Evolutionary conservation across 1,139 yeast species (phyloP).

Genomic region (Suhomyces bokatorum): DNA sequence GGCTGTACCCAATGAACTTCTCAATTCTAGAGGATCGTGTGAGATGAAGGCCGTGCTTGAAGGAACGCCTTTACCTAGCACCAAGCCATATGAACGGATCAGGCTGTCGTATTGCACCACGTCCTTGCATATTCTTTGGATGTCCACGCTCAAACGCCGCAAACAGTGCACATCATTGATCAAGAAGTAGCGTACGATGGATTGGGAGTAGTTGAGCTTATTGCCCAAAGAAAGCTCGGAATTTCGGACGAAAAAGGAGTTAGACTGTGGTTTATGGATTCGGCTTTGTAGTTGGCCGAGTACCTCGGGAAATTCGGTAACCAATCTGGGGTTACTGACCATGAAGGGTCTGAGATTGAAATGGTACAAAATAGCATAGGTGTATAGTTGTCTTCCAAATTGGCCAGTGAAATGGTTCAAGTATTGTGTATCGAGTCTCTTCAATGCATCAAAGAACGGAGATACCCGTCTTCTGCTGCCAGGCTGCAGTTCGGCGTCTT

Average conservation of each 20-base stretch:
- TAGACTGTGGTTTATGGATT: slow-evolving; percentile 11
- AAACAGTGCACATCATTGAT: slow-evolving; percentile 17
- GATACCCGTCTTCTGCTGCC: slow-evolving; percentile 8
- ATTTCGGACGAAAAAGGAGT: slow-evolving; percentile 16
- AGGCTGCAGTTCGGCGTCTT: slow-evolving; percentile 16
- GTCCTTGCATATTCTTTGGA: slow-evolving; percentile 12
- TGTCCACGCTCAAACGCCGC: slow-evolving; percentile 15
- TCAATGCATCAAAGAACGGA: slow-evolving; percentile 16
- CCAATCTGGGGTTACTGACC: slow-evolving; percentile 14
- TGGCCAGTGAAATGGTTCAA: slow-evolving; percentile 16
- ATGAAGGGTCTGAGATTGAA: slow-evolving; percentile 18
- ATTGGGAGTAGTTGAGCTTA: slow-evolving; percentile 16
- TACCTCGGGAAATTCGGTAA: slow-evolving; percentile 8
- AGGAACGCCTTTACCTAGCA: slow-evolving; percentile 4
- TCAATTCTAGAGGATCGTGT: slow-evolving; percentile 12
- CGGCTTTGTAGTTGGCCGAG: slow-evolving; percentile 12
- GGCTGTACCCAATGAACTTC: slow-evolving; percentile 9
- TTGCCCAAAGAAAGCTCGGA: slow-evolving; percentile 12
- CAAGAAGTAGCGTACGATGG: slow-evolving; percentile 17
- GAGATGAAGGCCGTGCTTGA: slow-evolving; percentile 7
- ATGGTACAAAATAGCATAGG: slow-evolving; percentile 15
- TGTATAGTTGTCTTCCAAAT: slow-evolving; percentile 17
- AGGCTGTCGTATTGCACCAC: slow-evolving; percentile 9
- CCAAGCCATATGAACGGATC: slow-evolving; percentile 5
- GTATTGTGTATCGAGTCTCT: slow-evolving; percentile 13